A percentile compares a stretch with the other conserved stretches of the same genome.
Conservation (phyloP, 1,139 yeast species). For the Meyerozyma smithsonii region DNA sequence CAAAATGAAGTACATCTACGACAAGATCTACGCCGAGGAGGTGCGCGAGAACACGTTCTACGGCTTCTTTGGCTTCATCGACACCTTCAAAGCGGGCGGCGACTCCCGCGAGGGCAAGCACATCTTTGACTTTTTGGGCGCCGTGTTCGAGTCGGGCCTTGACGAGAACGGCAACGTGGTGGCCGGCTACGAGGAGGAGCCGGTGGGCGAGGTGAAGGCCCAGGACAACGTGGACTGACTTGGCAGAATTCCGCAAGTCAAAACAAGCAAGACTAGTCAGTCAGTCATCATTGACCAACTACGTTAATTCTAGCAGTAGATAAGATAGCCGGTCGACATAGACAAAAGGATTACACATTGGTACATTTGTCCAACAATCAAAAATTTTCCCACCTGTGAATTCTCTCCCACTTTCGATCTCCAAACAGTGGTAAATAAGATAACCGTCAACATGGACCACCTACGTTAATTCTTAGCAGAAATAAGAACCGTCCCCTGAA, state of each 20-base stretch:
- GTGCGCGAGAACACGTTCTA: conserved; percentile 80
- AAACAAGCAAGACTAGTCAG: no score
- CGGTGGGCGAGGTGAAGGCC: conserved; percentile 7
- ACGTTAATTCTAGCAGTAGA: no score
- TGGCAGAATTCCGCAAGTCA: no score
- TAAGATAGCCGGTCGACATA: no score
- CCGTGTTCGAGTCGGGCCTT: conserved; percentile 33
- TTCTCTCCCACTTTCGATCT: no score
- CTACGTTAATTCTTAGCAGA: no score
- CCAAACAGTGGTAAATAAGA: no score
- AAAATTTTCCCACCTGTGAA: background rate
- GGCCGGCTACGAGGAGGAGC: conserved; percentile 2
- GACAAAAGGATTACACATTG: no score
- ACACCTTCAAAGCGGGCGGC: conserved; percentile 50
- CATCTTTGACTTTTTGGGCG: conserved; percentile 75
- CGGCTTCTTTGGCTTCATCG: conserved; percentile 86
- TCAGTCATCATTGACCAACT: no score
- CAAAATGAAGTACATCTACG: conserved; percentile 85
- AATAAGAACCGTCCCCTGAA: no score
- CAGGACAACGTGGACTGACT: conserved; percentile 14
- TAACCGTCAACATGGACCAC: no score
- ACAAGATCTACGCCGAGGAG: conserved; percentile 87
- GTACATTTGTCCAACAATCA: no score
- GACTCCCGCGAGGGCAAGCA: conserved; percentile 30
- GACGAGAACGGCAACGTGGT: conserved; percentile 8